Evolutionary conservation across 2,329 filamentous ascomycete genomes (phyloP).

Genomic region (Alternaria viburni): DNA sequence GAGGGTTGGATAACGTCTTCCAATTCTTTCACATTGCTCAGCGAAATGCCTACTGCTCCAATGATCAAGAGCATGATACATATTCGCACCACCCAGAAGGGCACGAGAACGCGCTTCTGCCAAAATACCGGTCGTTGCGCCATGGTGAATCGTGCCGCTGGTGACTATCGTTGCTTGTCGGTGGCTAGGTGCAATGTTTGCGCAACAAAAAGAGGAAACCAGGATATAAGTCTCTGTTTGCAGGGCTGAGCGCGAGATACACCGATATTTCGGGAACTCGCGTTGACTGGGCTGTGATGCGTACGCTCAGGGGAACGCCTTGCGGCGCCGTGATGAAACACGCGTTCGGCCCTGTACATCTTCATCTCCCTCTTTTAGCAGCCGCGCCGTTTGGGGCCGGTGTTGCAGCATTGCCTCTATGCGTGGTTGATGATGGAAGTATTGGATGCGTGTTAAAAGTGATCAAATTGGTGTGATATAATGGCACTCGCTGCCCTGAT

Average conservation of each 20-base stretch:
- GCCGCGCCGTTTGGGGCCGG: neutral
- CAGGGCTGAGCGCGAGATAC: constrained; percentile 8
- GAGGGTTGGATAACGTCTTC: constrained; percentile 23
- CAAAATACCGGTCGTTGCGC: constrained; percentile 32
- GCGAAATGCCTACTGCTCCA: constrained; percentile 31
- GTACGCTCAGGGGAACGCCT: constrained; percentile 26
- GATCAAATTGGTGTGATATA: neutral
- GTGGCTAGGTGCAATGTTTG: neutral
- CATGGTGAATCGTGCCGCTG: constrained; percentile 21
- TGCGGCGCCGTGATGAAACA: constrained; percentile 28
- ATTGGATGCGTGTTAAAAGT: neutral
- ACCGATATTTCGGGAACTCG: constrained; percentile 7
- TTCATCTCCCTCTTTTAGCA: constrained; percentile 18
- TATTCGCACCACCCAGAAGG: constrained; percentile 46
- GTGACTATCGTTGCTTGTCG: neutral
- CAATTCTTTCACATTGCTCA: constrained; percentile 25
- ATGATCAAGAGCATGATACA: constrained; percentile 43
- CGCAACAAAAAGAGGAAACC: neutral
- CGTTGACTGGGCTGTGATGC: constrained; percentile 17
- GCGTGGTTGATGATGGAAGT: neutral
- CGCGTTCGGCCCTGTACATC: constrained; percentile 25
- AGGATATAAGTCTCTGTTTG: neutral
- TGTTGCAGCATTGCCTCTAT: neutral
- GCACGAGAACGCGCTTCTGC: constrained; percentile 49
- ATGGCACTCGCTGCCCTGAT: neutral